Evolutionary conservation across 768 basidiomycete species (phyloP), one percentile per base, ranked within the genome.

Genomic region (Lyophyllum atratum): DNA sequence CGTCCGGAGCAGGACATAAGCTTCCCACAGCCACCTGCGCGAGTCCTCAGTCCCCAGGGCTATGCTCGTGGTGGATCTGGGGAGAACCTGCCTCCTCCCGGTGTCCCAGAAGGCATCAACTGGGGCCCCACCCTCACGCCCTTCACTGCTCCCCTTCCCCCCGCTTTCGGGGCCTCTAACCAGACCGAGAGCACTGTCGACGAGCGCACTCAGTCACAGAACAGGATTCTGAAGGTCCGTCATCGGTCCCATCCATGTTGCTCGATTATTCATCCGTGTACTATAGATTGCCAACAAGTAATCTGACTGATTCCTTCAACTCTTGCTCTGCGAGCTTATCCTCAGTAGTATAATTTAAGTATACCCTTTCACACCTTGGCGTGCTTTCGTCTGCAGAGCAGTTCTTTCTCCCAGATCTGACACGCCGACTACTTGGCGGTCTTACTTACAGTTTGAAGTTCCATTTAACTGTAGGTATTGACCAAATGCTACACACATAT

Each of bases 191-290:
- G 24, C 19, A 22, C 28, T 25, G 56, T 29, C 14, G 53, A 54
- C 25, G 33, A 10, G 12, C 51, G 44, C 33, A 28, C 29, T 42
- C 33, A 47, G 29, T 47, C 54, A 2, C 54, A 49, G 39, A 55
- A 52, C 43, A 44, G 37, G 42, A 42, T 47, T 42, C n/a, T 60
- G 29, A 58, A 58, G 56, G 62, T 63, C 26, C 28, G 58, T 31
- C 42, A 3, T 33, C 29, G 15, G 8, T 31, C 19, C 44, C 24
- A 17, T 1, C 9, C 39, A 9, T 19, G 5, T 31, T 11, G 21
- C 26, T n/a, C 31, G 45, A 39, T 14, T 2, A 17, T 17, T 43
- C 17, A 7, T 10, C 28, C 5, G 0, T 40, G 25, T 1, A 31
- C 25, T 5, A 0, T 22, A 58, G 56, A 21, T 52, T 29, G 49